These are phyloP conservation scores for Plectosphaerella sp. DNA, from an alignment of 2,329 filamentous ascomycete species.

Conservation along the genomic window DNA sequence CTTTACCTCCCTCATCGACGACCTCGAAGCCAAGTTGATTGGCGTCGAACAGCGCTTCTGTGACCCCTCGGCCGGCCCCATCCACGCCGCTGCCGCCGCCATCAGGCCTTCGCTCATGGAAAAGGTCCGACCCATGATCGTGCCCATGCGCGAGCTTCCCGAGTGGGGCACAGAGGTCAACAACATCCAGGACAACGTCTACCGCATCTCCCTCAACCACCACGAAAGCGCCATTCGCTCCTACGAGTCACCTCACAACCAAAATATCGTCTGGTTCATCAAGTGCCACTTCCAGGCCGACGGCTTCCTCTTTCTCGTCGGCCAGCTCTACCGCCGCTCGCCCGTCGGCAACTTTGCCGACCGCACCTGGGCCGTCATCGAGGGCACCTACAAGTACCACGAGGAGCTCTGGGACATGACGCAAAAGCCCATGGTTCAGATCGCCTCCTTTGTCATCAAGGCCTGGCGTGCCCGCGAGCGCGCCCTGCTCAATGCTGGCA, in stretches of 20 bases:
- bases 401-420: conserved; percentile 45
- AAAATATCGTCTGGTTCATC: conserved; percentile 52
- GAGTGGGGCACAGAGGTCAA: conserved; percentile 47
- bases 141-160: conserved; percentile 39
- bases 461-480: conserved; percentile 49
- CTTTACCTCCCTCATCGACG: conserved; percentile 35
- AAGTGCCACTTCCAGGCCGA: conserved; percentile 52
- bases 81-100: conserved; percentile 45
- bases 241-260: conserved; percentile 35
- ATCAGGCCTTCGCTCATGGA: conserved; percentile 41
- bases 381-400: conserved; percentile 42
- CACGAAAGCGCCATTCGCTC: conserved; percentile 42
- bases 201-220: conserved; percentile 46
- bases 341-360: conserved; percentile 46
- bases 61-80: conserved; percentile 45
- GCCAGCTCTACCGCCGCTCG: conserved; percentile 43
- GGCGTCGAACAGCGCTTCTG: conserved; percentile 45
- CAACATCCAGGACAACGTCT: conserved; percentile 47
- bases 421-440: conserved; percentile 36
- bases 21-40: conserved; percentile 36
- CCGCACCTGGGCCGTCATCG: conserved; percentile 45
- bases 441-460: conserved; percentile 44
- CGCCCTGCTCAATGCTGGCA: conserved; percentile 30
- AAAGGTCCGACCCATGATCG: conserved; percentile 44
- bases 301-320: conserved; percentile 50